Conservation (phyloP, 495 filamentous ascomycete genomes). For the Hypoxylon intermedium region DNA sequence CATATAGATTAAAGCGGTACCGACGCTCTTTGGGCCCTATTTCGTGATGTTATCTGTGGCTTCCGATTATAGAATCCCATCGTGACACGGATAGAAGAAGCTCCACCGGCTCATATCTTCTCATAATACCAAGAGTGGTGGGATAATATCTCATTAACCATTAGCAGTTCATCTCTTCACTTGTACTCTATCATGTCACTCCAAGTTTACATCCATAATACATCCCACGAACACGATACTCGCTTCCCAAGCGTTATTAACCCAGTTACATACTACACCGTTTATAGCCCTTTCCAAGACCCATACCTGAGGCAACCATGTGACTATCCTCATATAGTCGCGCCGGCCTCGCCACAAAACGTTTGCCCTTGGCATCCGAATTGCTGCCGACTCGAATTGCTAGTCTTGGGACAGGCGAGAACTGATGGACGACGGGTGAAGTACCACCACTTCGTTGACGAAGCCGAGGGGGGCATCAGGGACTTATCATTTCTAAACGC, state of each 20-base stretch:
- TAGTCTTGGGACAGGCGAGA: neutral
- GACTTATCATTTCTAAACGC: constrained; percentile 5
- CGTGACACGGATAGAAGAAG: too few species aligned
- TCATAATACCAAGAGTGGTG: too few species aligned
- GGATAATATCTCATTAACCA: too few species aligned
- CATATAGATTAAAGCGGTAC: too few species aligned
- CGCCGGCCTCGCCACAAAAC: neutral
- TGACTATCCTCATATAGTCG: neutral
- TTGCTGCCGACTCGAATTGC: constrained; percentile 24
- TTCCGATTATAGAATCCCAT: too few species aligned
- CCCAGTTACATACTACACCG: constrained; percentile 25
- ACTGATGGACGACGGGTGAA: neutral
- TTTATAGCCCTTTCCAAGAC: constrained; percentile 31
- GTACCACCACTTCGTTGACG: constrained; percentile 31
- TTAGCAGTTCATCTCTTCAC: neutral
- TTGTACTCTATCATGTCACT: constrained; percentile 13
- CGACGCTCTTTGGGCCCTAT: too few species aligned
- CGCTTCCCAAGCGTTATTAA: constrained; percentile 21
- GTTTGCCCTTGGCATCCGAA: constrained; percentile 16
- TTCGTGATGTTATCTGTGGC: too few species aligned
- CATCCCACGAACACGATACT: constrained; percentile 24
- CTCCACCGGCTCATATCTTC: too few species aligned
- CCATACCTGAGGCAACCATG: neutral
- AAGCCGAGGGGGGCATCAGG: neutral
- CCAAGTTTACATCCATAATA: constrained; percentile 13